Base-by-base conservation (phyloP, 768 basidiomycete species). In the Sporobolomyces phaffii region DNA sequence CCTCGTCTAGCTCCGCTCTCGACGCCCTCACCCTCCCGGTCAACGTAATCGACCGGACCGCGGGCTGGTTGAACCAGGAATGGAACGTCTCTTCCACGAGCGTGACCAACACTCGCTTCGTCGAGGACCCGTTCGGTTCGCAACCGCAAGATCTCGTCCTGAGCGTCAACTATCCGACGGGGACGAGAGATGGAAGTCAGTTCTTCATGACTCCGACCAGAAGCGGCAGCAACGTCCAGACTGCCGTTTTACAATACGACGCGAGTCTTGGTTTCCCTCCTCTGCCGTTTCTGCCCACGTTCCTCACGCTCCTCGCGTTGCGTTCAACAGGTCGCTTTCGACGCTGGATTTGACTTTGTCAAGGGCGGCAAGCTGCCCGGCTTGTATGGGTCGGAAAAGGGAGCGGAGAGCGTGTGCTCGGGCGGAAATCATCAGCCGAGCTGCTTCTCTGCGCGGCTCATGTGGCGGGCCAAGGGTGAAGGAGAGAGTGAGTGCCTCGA, bases 331-430 rank as follows among this genome's bases (percentile, higher is more conserved):
- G 60, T 75, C 47, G 73, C 65, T 15, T 75, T 75, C 58, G 50
- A 57, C 28, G 22, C 51, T 11, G 65, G 48, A 15, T 73, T 72
- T n/a, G 65, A 70, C 33, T 73, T 68, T n/a, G 68, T 62, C 20
- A 65, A 65, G 22, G 74, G 72, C 5, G 74, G 74, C 41, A 75
- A 75, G 49, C 62, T 75, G 3, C 73, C 74, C 5, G 73, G 73
- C 0, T 28, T 74, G 2, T 72, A 68, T 40, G 73, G 73, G 5
- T 64, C 48, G 0, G 34, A 49, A 6, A n/a, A 61, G 5, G 49
- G 64, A 4, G 58, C 64, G 1, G 54, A 59, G 26, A 14, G 9
- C 7, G 20, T 52, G 3, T 70, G 68, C 26, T 47, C 64, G 5
- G 68, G 68, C n/a, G 68, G 68, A 10, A 51, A 65, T 8, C 53